Evolutionary conservation across 148 eudicot genomes (phyloP), one percentile per base, ranked within the genome.

Genomic region (Silene latifolia): DNA sequence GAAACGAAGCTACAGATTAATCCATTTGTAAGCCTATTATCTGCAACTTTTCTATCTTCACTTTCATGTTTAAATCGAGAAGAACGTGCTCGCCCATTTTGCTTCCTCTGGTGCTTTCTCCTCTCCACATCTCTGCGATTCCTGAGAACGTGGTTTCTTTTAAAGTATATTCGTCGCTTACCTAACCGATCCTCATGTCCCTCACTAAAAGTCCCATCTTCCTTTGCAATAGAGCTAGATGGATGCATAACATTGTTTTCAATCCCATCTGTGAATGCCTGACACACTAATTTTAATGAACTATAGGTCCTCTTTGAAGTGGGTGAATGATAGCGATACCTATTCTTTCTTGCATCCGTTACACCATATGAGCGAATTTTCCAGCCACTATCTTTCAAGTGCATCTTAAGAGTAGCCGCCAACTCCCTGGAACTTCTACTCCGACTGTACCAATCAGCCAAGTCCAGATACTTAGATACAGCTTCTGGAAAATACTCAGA

Each of bases 351-450:
- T 62, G 59, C 24, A 53, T 67, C 46, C 76, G 58, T 76, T 63
- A 32, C 5, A 32, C 0, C 0, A 47, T 7, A 20, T 67, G 57
- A 14, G 82, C 80, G 77, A 7, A 91, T 73, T 69, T 29, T 69
- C 98, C 98, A 94, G 51, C 98, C 96, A 54, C 88, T 73, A 51
- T 87, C 86, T 42, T 80, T 20, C 59, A 94, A 84, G 77, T 94
- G 91, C 74, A 81, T 85, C 78, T 83, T 88, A 64, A 81, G 97
- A 79, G 85, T 76, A 12, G 29, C 4, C 8, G 25, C 63, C 69
- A 81, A 66, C 44, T 59, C 75, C 51, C 10, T 66, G 32, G 27
- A 12, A 53, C 2, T 20, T 25, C n/a, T 66, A 14, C n/a, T 39
- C 44, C 44, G 44, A 39, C 44, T 8, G 8, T 6, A 39, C 44